These are phyloP conservation scores for Tolypocladium tundrense DNA, from an alignment of 2,329 filamentous ascomycete genomes.

Conservation along the genomic window DNA sequence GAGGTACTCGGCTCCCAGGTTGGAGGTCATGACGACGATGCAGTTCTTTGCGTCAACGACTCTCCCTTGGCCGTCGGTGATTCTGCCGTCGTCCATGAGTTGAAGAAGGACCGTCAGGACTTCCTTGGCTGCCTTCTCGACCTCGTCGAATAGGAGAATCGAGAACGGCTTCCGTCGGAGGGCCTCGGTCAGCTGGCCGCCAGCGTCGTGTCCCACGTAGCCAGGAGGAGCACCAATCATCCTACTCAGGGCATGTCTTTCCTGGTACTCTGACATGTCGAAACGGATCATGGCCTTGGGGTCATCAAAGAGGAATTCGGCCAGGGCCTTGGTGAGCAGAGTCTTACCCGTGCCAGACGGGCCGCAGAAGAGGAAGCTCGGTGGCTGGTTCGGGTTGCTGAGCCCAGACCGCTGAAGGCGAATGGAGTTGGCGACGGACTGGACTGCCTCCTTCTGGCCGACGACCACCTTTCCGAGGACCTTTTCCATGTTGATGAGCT, in stretches of 20 bases:
- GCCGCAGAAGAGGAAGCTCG: slow-evolving; percentile 97
- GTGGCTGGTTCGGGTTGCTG: slow-evolving; percentile 90
- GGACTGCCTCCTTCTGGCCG: slow-evolving; percentile 88
- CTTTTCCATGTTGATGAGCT: slow-evolving; percentile 94
- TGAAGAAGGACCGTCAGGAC: slow-evolving; percentile 94
- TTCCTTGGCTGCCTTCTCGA: slow-evolving; percentile 98
- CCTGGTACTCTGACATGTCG: slow-evolving; percentile 99
- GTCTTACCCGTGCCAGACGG: slow-evolving; percentile 98
- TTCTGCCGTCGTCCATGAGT: slow-evolving; percentile 97
- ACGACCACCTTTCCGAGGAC: slow-evolving; percentile 76
- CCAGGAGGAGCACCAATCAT: slow-evolving; percentile 98
- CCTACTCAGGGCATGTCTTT: slow-evolving; percentile 85
- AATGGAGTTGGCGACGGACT: slow-evolving; percentile 90
- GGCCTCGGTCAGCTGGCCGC: slow-evolving; percentile 90
- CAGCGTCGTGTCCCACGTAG: slow-evolving; percentile 93
- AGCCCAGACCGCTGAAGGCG: slow-evolving; percentile 90
- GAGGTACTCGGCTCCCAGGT: slow-evolving; percentile 91
- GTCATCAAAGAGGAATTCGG: slow-evolving; percentile 97
- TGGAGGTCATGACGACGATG: slow-evolving; percentile 98
- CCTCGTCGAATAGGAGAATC: slow-evolving; percentile 93
- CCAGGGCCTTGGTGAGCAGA: slow-evolving; percentile 88
- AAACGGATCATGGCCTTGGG: slow-evolving; percentile 96
- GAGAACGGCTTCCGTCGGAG: slow-evolving; percentile 94
- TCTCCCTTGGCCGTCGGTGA: slow-evolving; percentile 94
- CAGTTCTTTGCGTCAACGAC: slow-evolving; percentile 94